A percentile compares a stretch with the other conserved stretches of the same genome.
phyloP scores from a whole-genome alignment of 306 rosid species.

The Cicer arietinum region DNA sequence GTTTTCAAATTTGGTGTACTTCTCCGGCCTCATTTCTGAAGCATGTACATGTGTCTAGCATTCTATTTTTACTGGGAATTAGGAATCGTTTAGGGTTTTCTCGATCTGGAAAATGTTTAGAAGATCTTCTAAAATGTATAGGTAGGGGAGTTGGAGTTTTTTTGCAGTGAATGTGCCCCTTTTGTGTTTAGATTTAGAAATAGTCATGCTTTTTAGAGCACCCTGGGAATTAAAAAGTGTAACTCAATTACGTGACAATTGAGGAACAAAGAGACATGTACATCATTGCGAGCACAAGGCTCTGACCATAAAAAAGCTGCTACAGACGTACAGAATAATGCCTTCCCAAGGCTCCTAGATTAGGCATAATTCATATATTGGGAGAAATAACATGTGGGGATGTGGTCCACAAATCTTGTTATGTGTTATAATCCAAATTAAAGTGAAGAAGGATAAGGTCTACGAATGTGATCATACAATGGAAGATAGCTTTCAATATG shows the following conservation, averaged over 20 bases:
- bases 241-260: neutral
- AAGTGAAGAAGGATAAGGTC: neutral
- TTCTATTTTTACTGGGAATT: too few relatives aligned
- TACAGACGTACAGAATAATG: neutral
- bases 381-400: neutral
- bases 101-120: too few relatives aligned
- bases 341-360: neutral
- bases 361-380: neutral
- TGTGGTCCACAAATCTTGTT: neutral
- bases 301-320: too few relatives aligned
- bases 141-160: too few relatives aligned
- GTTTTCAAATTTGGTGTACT: too few relatives aligned
- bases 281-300: too few relatives aligned
- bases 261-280: neutral
- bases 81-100: too few relatives aligned
- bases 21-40: too few relatives aligned
- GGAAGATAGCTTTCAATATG: constrained; percentile 6
- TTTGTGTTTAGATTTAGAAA: neutral
- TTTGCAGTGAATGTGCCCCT: too few relatives aligned
- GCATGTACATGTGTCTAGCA: too few relatives aligned
- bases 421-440: neutral
- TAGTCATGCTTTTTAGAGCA: neutral
- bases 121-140: too few relatives aligned
- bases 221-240: neutral
- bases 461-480: neutral